Base-by-base conservation (phyloP, 2,329 filamentous ascomycete genomes). In the Tolypocladium cylindrosporum region DNA sequence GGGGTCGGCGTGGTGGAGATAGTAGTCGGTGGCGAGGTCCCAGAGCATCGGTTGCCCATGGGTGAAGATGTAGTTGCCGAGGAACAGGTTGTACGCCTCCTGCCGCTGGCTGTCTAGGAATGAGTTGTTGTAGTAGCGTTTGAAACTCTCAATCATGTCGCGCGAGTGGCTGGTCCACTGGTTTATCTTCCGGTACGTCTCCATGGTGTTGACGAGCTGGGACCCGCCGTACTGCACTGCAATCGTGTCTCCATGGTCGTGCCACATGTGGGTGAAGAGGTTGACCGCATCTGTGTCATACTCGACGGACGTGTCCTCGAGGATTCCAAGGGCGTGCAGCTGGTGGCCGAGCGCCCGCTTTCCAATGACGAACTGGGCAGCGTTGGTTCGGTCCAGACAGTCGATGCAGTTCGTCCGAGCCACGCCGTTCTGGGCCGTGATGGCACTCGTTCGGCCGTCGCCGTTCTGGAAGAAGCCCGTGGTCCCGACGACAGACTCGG, bases 111-210 rank as follows among this genome's bases (percentile, higher is more conserved):
- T 92, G 71, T 99, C 94, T 10, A 99, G 82, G 70, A 99, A 99
- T 0, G 93, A 96, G 69, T 99, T 99, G 75, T 97, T 96, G 73
- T 99, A 99, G 72, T 97, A 99, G 36, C 94, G 85, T 72, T 97
- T 99, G 78, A 99, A 97, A 71, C 91, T 96, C 74, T 99, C 94
- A 27, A 99, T 92, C 93, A 99, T 97, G 71, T 99, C 94, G 64
- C 94, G 84, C 2, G 93, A 97, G 71, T 96, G 91, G 66, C 91
- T 96, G 31, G 91, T 96, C 94, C 94, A 99, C 71, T 97, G 93
- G 64, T 97, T 97, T 71, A 97, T 96, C 74, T 97, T 97, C 58
- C 94, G 89, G 71, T 99, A 99, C 5, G 94, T 99, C 63, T 96
- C 92, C 92, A 99, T 97, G 0, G 94, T 99, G 70, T 99, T 99